These are phyloP conservation scores for Wickerhamomyces rabaulensis DNA, from an alignment of 805 yeast genomes.

Conservation along the genomic window DNA sequence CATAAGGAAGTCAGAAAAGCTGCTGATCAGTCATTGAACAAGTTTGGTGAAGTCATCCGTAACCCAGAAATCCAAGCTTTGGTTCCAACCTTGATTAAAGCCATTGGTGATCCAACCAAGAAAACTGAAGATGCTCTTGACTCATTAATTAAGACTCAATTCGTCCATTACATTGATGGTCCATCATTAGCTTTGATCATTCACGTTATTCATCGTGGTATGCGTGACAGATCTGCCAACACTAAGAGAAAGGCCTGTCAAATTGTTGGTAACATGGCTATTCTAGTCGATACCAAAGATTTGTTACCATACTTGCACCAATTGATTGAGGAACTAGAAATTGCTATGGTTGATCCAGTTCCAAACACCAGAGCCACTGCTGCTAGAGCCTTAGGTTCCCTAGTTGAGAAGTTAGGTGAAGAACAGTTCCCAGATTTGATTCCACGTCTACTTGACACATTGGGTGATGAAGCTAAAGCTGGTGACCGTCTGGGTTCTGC, in stretches of 20 bases:
- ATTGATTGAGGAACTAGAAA: slow-evolving; percentile 76
- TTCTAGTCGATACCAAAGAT: slow-evolving; percentile 85
- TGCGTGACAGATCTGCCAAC: slow-evolving; percentile 89
- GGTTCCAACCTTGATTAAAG: slow-evolving; percentile 82
- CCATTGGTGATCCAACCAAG: slow-evolving; percentile 94
- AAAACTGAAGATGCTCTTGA: slow-evolving; percentile 86
- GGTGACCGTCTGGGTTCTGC: slow-evolving; percentile 97
- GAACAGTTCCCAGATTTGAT: slow-evolving; percentile 90
- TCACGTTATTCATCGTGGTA: slow-evolving; percentile 93
- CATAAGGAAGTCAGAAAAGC: slow-evolving; percentile 97
- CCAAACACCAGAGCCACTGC: slow-evolving; percentile 97
- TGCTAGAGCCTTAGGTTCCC: slow-evolving; percentile 92
- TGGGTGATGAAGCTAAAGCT: slow-evolving; percentile 69
- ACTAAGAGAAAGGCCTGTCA: slow-evolving; percentile 94
- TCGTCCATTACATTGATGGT: slow-evolving; percentile 96
- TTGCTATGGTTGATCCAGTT: slow-evolving; percentile 97
- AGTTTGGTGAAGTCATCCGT: slow-evolving; percentile 95
- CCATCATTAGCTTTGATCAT: slow-evolving; percentile 94
- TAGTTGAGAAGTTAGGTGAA: slow-evolving; percentile 95
- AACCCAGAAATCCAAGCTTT: slow-evolving; percentile 94
- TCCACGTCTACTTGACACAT: slow-evolving; percentile 68
- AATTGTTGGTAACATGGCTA: slow-evolving; percentile 98
- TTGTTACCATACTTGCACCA: slow-evolving; percentile 76
- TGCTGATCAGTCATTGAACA: slow-evolving; percentile 80
- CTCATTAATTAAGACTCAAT: slow-evolving; percentile 81